Evolutionary conservation across 2,329 filamentous ascomycete species (phyloP), one percentile per base, ranked within the genome.

Genomic region (Penicillium sp.): DNA sequence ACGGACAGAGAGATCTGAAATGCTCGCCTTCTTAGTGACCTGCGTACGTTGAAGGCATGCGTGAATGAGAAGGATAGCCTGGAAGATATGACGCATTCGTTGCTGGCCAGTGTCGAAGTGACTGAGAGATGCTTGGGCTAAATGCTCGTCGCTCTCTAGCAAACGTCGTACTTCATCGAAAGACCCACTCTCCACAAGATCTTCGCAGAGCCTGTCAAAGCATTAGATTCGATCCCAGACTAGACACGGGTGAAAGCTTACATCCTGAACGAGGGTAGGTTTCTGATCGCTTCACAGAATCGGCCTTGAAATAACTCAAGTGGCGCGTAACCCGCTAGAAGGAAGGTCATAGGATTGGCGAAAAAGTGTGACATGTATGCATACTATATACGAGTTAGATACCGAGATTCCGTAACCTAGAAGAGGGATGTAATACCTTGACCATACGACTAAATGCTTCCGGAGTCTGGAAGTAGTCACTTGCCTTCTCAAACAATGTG

Each of bases 311-410:
- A 32, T 9, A 56, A 47, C 1, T 63, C 34, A 2, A 58, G 50
- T 7, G 45, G 26, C 13, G 33, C 16, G 7, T 51, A 36, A 6
- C 54, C 40, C 30, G 57, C 57, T n/a, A 80, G 59, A 31, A 82
- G 68, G 3, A 77, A 56, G 21, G 74, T 74, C 2, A 80, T 59
- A 5, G 75, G 71, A 52, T 80, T 83, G 17, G 79, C 78, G 47
- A 80, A 83, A 56, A 79, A 81, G 49, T 80, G 76, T 7, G 76
- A 76, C 79, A 83, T 81, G 53, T 78, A 79, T 1, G 75, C 72
- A 59, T 83, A 83, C 68, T 80, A 60, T 3, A 41, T 9, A 47
- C 3, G 15, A 37, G 36, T 68, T 46, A 63, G 50, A 42, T 9
- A 15, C 15, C 9, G 4, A 9, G 1, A 21, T 33, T 3, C 15